phyloP scores from a whole-genome alignment of 2,329 filamentous ascomycete genomes.

The Pseudohalonectria lignicola region DNA sequence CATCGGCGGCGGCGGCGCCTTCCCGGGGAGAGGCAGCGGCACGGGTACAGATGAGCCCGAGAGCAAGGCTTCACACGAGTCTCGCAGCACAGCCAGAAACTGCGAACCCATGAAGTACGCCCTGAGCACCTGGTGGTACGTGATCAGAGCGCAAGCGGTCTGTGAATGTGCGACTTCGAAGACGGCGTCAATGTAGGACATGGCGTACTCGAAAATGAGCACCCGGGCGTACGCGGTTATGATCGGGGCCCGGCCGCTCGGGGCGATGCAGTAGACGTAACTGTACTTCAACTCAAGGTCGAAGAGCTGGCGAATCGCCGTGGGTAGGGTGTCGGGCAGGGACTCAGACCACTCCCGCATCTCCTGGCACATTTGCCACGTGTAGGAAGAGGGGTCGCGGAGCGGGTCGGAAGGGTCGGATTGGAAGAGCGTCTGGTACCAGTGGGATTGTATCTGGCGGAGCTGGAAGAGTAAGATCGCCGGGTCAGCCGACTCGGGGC shows the following conservation, averaged over 20 bases:
- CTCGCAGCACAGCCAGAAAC: conserved; percentile 48
- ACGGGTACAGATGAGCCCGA: conserved; percentile 30
- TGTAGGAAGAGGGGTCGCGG: conserved; percentile 56
- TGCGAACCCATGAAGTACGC: conserved; percentile 65
- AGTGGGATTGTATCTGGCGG: conserved; percentile 74
- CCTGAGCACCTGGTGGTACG: conserved; percentile 78
- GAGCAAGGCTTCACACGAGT: conserved; percentile 45
- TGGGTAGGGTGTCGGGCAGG: conserved; percentile 55
- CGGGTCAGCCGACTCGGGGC: conserved; percentile 47
- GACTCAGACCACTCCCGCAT: conserved; percentile 74
- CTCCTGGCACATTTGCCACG: conserved; percentile 65
- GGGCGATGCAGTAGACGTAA: conserved; percentile 80
- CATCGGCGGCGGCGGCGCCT: conserved; percentile 39
- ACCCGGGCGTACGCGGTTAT: conserved; percentile 68
- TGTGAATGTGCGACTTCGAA: conserved; percentile 47
- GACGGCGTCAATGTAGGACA: conserved; percentile 65
- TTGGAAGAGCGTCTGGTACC: conserved; percentile 84
- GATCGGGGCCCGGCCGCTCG: conserved; percentile 60
- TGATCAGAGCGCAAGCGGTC: conserved; percentile 55
- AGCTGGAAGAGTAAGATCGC: conserved; percentile 73
- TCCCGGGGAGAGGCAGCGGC: conserved; percentile 30
- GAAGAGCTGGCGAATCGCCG: conserved; percentile 63
- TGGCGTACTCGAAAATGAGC: conserved; percentile 76
- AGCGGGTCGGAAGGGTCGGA: conserved; percentile 55
- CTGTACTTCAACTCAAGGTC: conserved; percentile 84